Evolutionary conservation across 495 filamentous ascomycete species (phyloP), one percentile per base, ranked within the genome.

Genomic region (Sabuloglossum arenarium): DNA sequence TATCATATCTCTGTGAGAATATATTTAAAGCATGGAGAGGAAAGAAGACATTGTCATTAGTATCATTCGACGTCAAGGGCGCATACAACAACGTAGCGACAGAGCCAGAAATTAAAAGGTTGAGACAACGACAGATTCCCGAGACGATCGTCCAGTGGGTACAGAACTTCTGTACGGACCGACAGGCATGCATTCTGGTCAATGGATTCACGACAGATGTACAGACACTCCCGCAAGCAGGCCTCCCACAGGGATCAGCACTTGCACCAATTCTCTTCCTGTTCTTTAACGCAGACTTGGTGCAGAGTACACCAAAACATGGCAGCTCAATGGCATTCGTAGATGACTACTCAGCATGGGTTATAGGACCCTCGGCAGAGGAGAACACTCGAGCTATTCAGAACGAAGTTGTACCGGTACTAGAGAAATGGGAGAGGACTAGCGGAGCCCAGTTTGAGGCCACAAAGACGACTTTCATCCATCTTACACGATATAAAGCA

Each of bases 221-320:
- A 53, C 27, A 52, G 27, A n/a, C 10, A 49, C 59, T 62, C 6
- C 57, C 30, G 28, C 39, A 63, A 21, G 54, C 61, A 21, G 54
- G 61, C 25, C 57, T 63, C 34, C 61, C 60, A 19, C 57, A 62
- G 29, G 60, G 61, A 21, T 63, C 57, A 24, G 50, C 60, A 45
- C 53, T 63, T 4, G 27, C 54, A 8, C 57, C n/a, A n/a, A n/a
- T n/a, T n/a, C n/a, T n/a, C n/a, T n/a, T n/a, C n/a, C n/a, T n/a
- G n/a, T n/a, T n/a, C 57, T 63, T 61, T 39, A 63, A 63, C 32
- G 61, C 61, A 23, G 60, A 63, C 50, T 54, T 63, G 34, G 61
- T 63, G 5, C 30, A 60, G 56, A 52, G 39, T 19, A 14, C n/a
- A 43, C 29, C 43, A 10, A 47, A 53, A 14, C 46, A 63, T 55